Evolutionary conservation across 2,329 filamentous ascomycete genomes (phyloP).

Genomic region (Cryphonectria radicalis): DNA sequence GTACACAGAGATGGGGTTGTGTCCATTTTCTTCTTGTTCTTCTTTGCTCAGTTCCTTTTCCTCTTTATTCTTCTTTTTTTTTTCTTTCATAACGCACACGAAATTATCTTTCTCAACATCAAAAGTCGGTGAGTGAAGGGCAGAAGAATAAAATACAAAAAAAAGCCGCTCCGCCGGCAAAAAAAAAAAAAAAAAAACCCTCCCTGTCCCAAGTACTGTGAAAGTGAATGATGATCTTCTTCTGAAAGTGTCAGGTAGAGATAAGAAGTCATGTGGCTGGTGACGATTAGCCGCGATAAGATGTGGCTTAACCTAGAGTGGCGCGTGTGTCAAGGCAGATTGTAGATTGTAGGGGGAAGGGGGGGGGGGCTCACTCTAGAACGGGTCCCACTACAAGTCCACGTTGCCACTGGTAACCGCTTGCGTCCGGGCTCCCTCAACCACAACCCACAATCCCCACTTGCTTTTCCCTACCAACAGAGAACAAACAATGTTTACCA

Average conservation of each 20-base stretch:
- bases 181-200: background rate
- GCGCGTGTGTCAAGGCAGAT: background rate
- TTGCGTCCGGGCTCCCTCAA: constrained; percentile 6
- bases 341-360: background rate
- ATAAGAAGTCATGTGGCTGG: constrained; percentile 1
- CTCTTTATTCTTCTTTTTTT: too few species aligned
- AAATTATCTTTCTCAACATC: background rate
- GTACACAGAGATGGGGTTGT: background rate
- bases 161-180: constrained; percentile 14
- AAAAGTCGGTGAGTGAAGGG: constrained; percentile 10
- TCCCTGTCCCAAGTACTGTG: background rate
- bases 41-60: too few species aligned
- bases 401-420: constrained; percentile 16
- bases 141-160: constrained; percentile 23
- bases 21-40: too few species aligned
- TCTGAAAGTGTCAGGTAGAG: too few species aligned
- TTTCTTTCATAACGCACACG: background rate
- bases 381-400: background rate
- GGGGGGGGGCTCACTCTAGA: background rate
- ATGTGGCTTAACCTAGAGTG: background rate
- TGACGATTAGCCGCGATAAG: background rate
- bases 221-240: background rate
- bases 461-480: background rate
- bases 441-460: background rate
- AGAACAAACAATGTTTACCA: constrained; percentile 22